A percentile compares a stretch with the other conserved stretches of the same genome.
These are phyloP conservation scores for Aspergillus transmontanensis DNA, from an alignment of 2,329 filamentous ascomycete genomes.

Conservation along the genomic window DNA sequence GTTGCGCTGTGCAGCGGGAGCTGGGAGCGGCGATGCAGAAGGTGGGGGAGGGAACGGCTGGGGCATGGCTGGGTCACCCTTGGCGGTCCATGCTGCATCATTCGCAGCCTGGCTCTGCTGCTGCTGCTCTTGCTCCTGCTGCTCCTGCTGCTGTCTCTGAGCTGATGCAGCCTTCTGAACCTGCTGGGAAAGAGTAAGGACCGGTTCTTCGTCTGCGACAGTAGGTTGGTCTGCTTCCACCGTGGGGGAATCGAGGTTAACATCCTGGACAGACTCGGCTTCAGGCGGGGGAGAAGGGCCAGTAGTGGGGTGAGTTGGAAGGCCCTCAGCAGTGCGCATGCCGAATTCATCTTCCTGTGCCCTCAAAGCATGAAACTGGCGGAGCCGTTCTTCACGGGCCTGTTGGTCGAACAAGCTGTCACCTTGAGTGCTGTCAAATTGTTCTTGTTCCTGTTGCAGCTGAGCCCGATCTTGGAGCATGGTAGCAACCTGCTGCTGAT, in stretches of 20 bases:
- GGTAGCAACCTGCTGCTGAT: constrained; percentile 59
- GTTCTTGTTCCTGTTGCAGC: constrained; percentile 63
- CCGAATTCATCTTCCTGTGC: constrained; percentile 65
- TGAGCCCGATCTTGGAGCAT: constrained; percentile 64
- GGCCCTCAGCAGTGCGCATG: constrained; percentile 41
- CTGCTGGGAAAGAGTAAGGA: constrained; percentile 77
- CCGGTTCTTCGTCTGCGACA: constrained; percentile 45
- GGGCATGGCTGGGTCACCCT: constrained; percentile 68
- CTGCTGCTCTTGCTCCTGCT: constrained; percentile 35
- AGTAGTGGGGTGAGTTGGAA: constrained; percentile 44
- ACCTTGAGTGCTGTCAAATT: constrained; percentile 50
- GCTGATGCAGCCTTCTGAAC: constrained; percentile 70
- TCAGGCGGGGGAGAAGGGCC: constrained; percentile 31
- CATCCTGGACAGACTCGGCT: constrained; percentile 26
- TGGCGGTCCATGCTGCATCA: constrained; percentile 60
- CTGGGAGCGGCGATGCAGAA: constrained; percentile 79
- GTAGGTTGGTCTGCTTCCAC: constrained; percentile 15
- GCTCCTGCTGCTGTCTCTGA: constrained; percentile 39
- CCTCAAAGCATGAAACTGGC: constrained; percentile 79
- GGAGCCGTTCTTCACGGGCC: constrained; percentile 67
- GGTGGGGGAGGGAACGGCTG: constrained; percentile 68
- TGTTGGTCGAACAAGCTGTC: constrained; percentile 53
- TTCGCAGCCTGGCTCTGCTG: constrained; percentile 45
- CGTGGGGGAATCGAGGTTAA: constrained; percentile 24
- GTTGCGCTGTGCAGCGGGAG: constrained; percentile 83